Evolutionary conservation across 208 protist species (phyloP).

Genomic region (Leishmania braziliensis): DNA sequence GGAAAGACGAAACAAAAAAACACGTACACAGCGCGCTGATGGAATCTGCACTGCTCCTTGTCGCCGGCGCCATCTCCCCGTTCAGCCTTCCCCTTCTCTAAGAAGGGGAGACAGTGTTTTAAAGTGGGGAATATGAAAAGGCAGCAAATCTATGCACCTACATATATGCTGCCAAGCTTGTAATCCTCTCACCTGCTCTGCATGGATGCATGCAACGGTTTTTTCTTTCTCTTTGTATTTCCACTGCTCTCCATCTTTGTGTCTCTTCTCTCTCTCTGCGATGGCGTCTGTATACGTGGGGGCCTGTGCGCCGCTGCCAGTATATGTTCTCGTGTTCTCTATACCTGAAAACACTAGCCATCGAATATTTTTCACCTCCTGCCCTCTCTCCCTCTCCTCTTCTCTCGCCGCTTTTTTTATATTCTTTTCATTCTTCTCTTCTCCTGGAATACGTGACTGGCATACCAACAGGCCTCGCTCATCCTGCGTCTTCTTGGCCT

Average conservation of each 20-base stretch:
- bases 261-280: not conserved
- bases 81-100: not conserved
- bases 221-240: constrained; percentile 2
- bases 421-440: not conserved
- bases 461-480: not conserved
- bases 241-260: not conserved
- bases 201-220: not conserved
- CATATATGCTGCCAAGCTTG: not conserved
- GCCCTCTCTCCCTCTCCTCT: not conserved
- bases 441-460: not conserved
- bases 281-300: not conserved
- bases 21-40: too few species aligned
- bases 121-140: not conserved
- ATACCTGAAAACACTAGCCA: not conserved
- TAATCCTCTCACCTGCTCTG: not conserved
- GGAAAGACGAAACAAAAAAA: too few species aligned
- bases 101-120: not conserved
- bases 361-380: not conserved
- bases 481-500: not conserved
- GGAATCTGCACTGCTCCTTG: too few species aligned
- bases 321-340: not conserved
- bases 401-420: not conserved
- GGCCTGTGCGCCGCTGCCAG: not conserved
- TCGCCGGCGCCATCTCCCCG: too few species aligned
- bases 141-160: not conserved